Conservation (phyloP, 805 yeast species). For the Sugiyamaella floridensis region DNA sequence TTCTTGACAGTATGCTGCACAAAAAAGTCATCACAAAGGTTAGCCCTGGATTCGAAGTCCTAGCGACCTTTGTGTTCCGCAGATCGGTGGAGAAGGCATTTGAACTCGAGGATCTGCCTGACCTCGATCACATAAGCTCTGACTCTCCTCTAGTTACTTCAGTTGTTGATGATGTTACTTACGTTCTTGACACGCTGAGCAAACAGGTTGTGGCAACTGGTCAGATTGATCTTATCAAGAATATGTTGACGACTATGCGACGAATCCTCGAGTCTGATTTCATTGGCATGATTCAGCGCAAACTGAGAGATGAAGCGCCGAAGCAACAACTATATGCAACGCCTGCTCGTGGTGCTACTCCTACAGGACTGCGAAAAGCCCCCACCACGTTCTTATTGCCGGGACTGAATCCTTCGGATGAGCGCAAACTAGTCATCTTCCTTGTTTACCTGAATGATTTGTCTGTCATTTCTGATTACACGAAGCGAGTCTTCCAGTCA, state of each 20-base stretch:
- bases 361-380: constrained; percentile 1
- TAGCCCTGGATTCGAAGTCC: constrained; percentile 55
- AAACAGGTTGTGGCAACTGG: constrained; percentile 68
- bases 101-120: constrained; percentile 71
- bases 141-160: constrained; percentile 62
- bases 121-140: constrained; percentile 37
- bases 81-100: constrained; percentile 78
- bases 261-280: constrained; percentile 60
- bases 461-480: constrained; percentile 53
- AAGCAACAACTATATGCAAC: constrained; percentile 18
- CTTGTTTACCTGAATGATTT: constrained; percentile 68
- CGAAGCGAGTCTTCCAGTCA: constrained; percentile 46
- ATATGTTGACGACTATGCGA: constrained; percentile 48
- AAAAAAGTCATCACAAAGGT: constrained; percentile 47
- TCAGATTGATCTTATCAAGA: constrained; percentile 47
- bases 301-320: constrained; percentile 41
- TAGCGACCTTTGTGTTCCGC: constrained; percentile 61
- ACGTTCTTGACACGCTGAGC: constrained; percentile 63
- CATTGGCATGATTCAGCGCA: constrained; percentile 46
- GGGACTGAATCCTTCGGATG: constrained; percentile 28
- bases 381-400: constrained; percentile 9
- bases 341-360: constrained; percentile 14
- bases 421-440: constrained; percentile 48
- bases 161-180: constrained; percentile 75
- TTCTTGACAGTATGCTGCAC: constrained; percentile 48